phyloP scores from a whole-genome alignment of 148 eudicot genomes.

The Chenopodium formosanum region DNA sequence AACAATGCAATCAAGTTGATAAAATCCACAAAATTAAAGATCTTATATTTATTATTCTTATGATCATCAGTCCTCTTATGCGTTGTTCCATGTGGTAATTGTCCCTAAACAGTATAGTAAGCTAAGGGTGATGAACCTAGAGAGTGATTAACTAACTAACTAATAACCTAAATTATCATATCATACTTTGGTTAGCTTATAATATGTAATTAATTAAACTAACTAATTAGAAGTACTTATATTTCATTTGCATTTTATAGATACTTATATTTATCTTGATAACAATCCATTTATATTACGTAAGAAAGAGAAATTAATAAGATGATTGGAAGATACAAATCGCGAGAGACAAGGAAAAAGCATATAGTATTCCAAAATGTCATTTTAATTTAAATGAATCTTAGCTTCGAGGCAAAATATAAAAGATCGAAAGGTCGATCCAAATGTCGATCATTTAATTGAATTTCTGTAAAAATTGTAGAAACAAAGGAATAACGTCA shows the following conservation, averaged over 20 bases:
- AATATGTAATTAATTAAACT: no score
- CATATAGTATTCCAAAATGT: not conserved
- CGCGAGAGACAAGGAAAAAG: conserved; percentile 25
- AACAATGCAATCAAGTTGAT: no score
- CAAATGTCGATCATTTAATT: not conserved
- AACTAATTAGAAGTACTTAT: no score
- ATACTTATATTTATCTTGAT: not conserved
- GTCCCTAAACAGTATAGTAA: not conserved
- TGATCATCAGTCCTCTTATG: not conserved
- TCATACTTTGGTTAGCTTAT: no score
- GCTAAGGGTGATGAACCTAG: conserved; percentile 14
- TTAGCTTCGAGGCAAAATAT: no score
- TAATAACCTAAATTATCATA: no score
- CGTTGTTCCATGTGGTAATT: conserved; percentile 10
- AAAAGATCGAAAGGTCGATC: not conserved
- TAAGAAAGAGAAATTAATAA: not conserved
- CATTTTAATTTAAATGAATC: no score
- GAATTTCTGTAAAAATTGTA: not conserved
- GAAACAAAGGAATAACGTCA: conserved; percentile 26
- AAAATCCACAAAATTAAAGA: not conserved
- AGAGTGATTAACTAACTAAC: not conserved
- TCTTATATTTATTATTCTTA: not conserved
- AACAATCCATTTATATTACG: not conserved
- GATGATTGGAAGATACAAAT: conserved; percentile 13
- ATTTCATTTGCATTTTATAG: no score